phyloP scores from a whole-genome alignment of 2,329 filamentous ascomycete species.

The Purpureocillium lavendulum region DNA sequence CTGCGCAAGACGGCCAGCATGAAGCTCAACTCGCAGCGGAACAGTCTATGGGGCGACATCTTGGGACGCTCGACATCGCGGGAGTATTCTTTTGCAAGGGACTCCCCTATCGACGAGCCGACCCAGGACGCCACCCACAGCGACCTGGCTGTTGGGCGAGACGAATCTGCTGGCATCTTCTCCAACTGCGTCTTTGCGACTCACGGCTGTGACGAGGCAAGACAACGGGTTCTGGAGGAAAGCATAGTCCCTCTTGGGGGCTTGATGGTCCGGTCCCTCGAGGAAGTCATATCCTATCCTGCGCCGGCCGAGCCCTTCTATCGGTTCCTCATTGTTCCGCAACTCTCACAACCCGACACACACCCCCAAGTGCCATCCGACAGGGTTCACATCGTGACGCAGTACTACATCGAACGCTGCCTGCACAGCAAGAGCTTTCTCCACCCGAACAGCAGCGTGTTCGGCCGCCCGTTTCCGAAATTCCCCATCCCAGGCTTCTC shows the following conservation, averaged over 20 bases:
- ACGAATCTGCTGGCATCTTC: constrained; percentile 35
- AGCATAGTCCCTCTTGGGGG: constrained; percentile 42
- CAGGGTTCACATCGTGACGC: constrained; percentile 55
- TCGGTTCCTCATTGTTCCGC: constrained; percentile 48
- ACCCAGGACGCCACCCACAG: neutral
- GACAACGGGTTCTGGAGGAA: constrained; percentile 38
- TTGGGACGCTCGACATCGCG: constrained; percentile 40
- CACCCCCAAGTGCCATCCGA: constrained; percentile 30
- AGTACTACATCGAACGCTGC: constrained; percentile 90
- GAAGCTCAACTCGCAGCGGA: constrained; percentile 70
- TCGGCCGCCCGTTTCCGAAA: constrained; percentile 67
- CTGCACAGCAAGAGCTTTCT: constrained; percentile 67
- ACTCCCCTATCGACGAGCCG: constrained; percentile 8
- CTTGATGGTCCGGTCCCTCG: constrained; percentile 30
- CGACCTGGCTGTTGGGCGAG: neutral
- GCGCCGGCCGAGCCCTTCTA: constrained; percentile 20
- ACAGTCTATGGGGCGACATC: constrained; percentile 87
- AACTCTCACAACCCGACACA: constrained; percentile 35
- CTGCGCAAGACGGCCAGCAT: constrained; percentile 80
- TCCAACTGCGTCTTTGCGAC: constrained; percentile 49
- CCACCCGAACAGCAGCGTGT: constrained; percentile 58
- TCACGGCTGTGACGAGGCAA: constrained; percentile 47
- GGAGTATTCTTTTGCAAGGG: constrained; percentile 23
- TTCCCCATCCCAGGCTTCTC: constrained; percentile 65
- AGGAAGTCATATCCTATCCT: constrained; percentile 26